Evolutionary conservation across 176 grass and related monocot species (phyloP), one percentile per base, ranked within the genome.

Genomic region (Thalia dealbata): DNA sequence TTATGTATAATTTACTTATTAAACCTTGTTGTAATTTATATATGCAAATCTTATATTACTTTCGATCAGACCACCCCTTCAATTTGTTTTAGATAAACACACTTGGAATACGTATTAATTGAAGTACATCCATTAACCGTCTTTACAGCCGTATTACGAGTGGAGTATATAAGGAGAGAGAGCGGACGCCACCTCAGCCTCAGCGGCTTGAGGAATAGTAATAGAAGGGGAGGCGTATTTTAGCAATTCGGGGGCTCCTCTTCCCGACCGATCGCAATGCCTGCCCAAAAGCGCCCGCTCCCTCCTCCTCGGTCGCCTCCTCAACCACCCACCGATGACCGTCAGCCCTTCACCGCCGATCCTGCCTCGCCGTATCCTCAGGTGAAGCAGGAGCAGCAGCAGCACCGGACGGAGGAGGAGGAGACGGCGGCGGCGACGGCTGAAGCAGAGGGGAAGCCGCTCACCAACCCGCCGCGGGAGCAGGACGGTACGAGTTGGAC

Each of bases 221-320:
- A n/a, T n/a, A n/a, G n/a, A 58, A 67, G 11, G 19, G 13, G n/a
- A n/a, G 16, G 30, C 64, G 64, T 42, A 42, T 67, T 42, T 67
- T 42, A 28, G 29, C 29, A 14, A 0, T 12, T 43, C 19, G 18
- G 16, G 7, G 3, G 28, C 64, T 43, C 1, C 14, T n/a, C 35
- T 9, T 15, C 21, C 23, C 35, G 18, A 58, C 54, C 19, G 27
- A 65, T 22, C 26, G 13, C 12, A 44, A 68, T 68, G 65, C 38
- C 65, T 68, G 65, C 38, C 64, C 64, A 67, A 23, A 67, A 43
- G 64, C 64, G 64, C 8, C 19, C 65, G 65, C 5, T 65, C 14
- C 62, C 62, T 65, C 35, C 62, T 0, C 65, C 62, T 65, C 65
- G 25, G 42, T 19, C 35, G 0, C 65, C 35, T n/a, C 64, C 64